These are phyloP conservation scores for Cryptosporidium meleagridis DNA, from an alignment of 169 alveolate genomes.

Conservation along the genomic window DNA sequence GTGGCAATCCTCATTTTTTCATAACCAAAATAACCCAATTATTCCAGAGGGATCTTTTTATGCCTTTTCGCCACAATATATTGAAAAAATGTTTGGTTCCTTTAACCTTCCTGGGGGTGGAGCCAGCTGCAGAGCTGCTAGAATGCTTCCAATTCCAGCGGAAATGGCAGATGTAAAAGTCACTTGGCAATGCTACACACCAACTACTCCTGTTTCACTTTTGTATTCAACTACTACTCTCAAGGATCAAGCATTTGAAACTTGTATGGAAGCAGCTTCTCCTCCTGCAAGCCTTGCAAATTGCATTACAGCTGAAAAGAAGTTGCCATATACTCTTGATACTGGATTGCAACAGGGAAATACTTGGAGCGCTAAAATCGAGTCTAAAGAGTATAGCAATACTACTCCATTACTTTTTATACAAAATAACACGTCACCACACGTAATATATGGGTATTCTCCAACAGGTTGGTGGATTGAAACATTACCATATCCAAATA, in stretches of 20 bases:
- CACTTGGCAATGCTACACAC: constrained; percentile 65
- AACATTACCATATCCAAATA: constrained; percentile 57
- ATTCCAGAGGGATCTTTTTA: constrained; percentile 59
- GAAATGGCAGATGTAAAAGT: constrained; percentile 57
- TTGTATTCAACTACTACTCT: constrained; percentile 54
- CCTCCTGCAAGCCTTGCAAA: constrained; percentile 20
- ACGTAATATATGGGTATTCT: constrained; percentile 60
- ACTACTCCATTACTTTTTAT: constrained; percentile 57
- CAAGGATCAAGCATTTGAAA: constrained; percentile 49
- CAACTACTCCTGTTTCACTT: constrained; percentile 58
- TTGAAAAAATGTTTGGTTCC: constrained; percentile 53
- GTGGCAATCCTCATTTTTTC: constrained; percentile 51
- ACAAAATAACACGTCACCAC: constrained; percentile 62
- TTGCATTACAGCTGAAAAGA: constrained; percentile 26
- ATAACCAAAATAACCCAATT: constrained; percentile 44
- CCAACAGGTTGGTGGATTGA: constrained; percentile 74
- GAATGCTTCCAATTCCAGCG: constrained; percentile 58
- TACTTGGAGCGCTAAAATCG: constrained; percentile 35
- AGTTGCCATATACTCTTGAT: constrained; percentile 39
- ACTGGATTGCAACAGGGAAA: neutral
- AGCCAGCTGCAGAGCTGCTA: constrained; percentile 71
- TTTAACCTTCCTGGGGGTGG: constrained; percentile 66
- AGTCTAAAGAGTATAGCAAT: constrained; percentile 7
- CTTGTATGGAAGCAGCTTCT: constrained; percentile 30
- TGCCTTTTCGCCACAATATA: constrained; percentile 64